phyloP scores from a whole-genome alignment of 169 alveolate species.

The Perkinsus marinus region DNA sequence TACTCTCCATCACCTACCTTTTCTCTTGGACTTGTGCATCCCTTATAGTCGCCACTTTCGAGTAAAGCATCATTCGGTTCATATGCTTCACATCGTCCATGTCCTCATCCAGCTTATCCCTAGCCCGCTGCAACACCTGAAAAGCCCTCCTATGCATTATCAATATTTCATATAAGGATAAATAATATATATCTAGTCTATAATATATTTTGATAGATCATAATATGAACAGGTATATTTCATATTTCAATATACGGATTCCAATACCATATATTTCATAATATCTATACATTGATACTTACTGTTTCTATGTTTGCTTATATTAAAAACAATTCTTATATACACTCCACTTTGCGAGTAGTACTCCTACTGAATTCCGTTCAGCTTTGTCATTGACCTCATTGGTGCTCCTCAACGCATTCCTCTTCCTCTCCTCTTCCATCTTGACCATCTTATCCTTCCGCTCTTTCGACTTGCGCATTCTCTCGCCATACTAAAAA shows the following conservation, averaged over 20 bases:
- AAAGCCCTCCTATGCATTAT: no score
- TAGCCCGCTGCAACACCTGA: constrained; percentile 20
- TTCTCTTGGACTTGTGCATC: constrained; percentile 57
- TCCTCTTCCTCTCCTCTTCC: constrained; percentile 22
- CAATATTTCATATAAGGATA: no score
- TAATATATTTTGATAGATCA: no score
- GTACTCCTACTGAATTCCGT: constrained; percentile 10
- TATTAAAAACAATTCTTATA: no score
- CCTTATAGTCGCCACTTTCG: constrained; percentile 59
- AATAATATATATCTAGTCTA: no score
- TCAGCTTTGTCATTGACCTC: constrained; percentile 28
- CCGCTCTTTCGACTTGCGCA: constrained; percentile 19
- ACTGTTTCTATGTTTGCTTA: no score
- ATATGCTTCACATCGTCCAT: constrained; percentile 60
- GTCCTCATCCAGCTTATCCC: constrained; percentile 37
- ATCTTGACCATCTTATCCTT: constrained; percentile 33
- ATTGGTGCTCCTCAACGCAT: constrained; percentile 20
- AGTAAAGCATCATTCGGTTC: constrained; percentile 60
- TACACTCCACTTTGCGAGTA: no score
- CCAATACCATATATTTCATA: no score
- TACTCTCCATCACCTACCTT: not conserved
- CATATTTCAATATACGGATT: no score
- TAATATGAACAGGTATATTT: no score
- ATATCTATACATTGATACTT: no score
- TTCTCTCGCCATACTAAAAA: not conserved